These are phyloP conservation scores for Leishmania guyanensis DNA, from an alignment of 208 protist genomes.

Conservation along the genomic window DNA sequence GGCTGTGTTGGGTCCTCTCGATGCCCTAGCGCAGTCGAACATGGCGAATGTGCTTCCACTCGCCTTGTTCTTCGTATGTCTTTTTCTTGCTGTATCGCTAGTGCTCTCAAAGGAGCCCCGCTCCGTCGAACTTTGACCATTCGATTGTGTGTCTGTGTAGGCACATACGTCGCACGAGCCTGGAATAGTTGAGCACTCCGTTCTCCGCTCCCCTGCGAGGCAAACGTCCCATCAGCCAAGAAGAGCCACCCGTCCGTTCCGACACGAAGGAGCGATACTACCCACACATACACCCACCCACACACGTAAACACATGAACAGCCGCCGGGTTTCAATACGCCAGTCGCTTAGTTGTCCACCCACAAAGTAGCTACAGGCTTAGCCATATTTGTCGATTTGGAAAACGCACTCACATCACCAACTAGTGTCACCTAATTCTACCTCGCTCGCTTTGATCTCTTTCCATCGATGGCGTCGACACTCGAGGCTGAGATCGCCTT, in stretches of 20 bases:
- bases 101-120: neutral
- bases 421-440: neutral
- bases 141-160: neutral
- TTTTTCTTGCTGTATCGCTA: neutral
- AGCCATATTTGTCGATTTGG: neutral
- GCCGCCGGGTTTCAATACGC: neutral
- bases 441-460: neutral
- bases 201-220: neutral
- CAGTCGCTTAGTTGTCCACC: neutral
- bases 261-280: neutral
- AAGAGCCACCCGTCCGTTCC: neutral
- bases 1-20: neutral
- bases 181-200: neutral
- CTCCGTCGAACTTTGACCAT: neutral
- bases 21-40: neutral
- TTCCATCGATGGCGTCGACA: constrained; percentile 9
- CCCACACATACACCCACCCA: neutral
- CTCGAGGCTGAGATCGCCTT: constrained; percentile 25
- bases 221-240: neutral
- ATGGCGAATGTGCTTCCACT: neutral
- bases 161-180: neutral
- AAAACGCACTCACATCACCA: no score
- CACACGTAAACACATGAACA: neutral
- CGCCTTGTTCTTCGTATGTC: neutral
- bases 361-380: neutral